These are phyloP conservation scores for Scedosporium boydii DNA, from an alignment of 2,329 filamentous ascomycete species.

Conservation along the genomic window DNA sequence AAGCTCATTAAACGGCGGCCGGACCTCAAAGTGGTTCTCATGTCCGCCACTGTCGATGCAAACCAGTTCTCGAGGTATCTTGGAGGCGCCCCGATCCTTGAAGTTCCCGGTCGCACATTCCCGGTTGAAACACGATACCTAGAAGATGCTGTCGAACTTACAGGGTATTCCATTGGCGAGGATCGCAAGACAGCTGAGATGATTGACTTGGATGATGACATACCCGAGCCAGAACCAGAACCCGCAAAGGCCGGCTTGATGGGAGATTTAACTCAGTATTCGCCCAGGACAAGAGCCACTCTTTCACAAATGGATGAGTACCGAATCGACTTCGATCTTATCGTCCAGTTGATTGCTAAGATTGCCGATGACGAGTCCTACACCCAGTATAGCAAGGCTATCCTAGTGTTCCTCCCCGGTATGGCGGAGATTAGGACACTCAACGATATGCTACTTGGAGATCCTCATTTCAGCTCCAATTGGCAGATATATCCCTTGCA, in stretches of 20 bases:
- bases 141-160: conserved; percentile 86
- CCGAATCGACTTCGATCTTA: conserved; percentile 79
- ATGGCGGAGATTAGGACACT: conserved; percentile 85
- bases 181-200: conserved; percentile 26
- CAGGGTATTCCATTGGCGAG: conserved; percentile 56
- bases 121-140: conserved; percentile 82
- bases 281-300: conserved; percentile 62
- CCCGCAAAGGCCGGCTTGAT: conserved; percentile 38
- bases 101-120: conserved; percentile 87
- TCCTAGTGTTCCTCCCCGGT: conserved; percentile 90
- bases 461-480: conserved; percentile 61
- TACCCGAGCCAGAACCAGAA: conserved; percentile 37
- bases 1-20: conserved; percentile 67
- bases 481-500: conserved; percentile 90
- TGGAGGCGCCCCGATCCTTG: conserved; percentile 73
- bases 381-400: conserved; percentile 70
- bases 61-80: conserved; percentile 86
- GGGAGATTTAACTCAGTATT: conserved; percentile 63
- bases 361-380: conserved; percentile 63
- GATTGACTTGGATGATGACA: conserved; percentile 55
- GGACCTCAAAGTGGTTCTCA: conserved; percentile 85
- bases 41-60: conserved; percentile 96
- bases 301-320: conserved; percentile 81
- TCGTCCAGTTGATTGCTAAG: conserved; percentile 67
- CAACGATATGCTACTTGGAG: conserved; percentile 73